phyloP scores from a whole-genome alignment of 1,284 basidiomycete genomes.

The Fomitopsis schrenkii region DNA sequence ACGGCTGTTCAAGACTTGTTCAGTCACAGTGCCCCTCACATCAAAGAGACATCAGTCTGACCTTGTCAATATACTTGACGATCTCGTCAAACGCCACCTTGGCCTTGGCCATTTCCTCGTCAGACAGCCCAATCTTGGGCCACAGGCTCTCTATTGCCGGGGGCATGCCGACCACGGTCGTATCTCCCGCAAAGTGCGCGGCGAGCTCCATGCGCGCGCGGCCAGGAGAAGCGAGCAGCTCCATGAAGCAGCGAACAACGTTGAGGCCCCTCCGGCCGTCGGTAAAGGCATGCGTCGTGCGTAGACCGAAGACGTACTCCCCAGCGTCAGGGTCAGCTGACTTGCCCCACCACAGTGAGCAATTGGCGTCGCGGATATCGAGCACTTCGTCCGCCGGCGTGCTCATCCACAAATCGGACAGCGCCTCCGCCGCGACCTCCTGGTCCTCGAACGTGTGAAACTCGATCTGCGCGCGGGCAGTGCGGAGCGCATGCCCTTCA shows the following conservation, averaged over 20 bases:
- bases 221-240: not conserved
- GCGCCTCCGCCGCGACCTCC: not conserved
- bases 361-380: not conserved
- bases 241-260: not conserved
- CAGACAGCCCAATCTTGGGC: not conserved
- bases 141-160: not conserved
- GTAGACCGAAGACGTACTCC: slow-evolving; percentile 1
- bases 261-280: not conserved
- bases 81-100: not conserved
- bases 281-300: not conserved
- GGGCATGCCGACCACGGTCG: not conserved
- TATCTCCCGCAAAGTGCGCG: not conserved
- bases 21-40: not conserved
- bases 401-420: not conserved
- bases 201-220: not conserved
- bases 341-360: not conserved
- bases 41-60: not conserved
- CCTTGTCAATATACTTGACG: not conserved
- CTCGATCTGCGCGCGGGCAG: not conserved
- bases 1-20: not conserved
- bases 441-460: slow-evolving; percentile 1
- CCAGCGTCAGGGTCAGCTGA: not conserved
- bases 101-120: not conserved
- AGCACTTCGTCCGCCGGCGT: not conserved
- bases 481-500: not conserved